phyloP scores from a whole-genome alignment of 106 monocot genomes.

The Alisma plantagoaquatica region DNA sequence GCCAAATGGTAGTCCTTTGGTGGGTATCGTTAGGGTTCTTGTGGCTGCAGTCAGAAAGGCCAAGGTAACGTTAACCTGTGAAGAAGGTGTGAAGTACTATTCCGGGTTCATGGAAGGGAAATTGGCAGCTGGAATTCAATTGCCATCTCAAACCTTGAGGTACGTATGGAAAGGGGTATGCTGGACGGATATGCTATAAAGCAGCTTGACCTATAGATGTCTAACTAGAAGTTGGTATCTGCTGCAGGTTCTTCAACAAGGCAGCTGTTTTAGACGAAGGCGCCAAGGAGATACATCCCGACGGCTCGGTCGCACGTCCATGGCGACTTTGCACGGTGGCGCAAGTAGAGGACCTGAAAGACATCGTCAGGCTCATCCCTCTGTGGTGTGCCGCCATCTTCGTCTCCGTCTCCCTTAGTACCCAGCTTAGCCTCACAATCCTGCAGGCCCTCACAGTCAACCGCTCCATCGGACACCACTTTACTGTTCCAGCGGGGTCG shows the following conservation, averaged over 20 bases:
- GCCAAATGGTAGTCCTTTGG: constrained; percentile 50
- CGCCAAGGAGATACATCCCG: constrained; percentile 12
- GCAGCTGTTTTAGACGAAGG: constrained; percentile 34
- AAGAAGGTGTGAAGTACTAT: too few species aligned
- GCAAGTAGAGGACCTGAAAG: constrained; percentile 65
- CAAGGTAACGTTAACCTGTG: constrained; percentile 13
- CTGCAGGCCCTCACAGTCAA: constrained; percentile 64
- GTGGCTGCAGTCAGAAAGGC: constrained; percentile 42
- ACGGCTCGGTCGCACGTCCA: constrained; percentile 19
- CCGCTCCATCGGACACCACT: constrained; percentile 38
- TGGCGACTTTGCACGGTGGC: constrained; percentile 48
- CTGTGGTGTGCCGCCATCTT: constrained; percentile 53
- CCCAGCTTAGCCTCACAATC: constrained; percentile 35
- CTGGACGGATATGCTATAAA: too few species aligned
- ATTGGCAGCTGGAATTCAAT: too few species aligned
- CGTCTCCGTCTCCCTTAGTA: constrained; percentile 36
- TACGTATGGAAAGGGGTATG: too few species aligned
- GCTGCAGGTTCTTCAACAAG: constrained; percentile 39
- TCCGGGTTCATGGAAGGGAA: too few species aligned
- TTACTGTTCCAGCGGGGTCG: constrained; percentile 56
- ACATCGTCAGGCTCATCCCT: constrained; percentile 35
- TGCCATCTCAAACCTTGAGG: too few species aligned
- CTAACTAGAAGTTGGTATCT: too few species aligned
- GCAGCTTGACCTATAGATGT: too few species aligned
- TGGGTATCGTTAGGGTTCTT: constrained; percentile 27